A percentile compares a stretch with the other conserved stretches of the same genome.
These are phyloP conservation scores for Craspedostauros australis DNA, from an alignment of 108 stramenopile species.

Conservation along the genomic window DNA sequence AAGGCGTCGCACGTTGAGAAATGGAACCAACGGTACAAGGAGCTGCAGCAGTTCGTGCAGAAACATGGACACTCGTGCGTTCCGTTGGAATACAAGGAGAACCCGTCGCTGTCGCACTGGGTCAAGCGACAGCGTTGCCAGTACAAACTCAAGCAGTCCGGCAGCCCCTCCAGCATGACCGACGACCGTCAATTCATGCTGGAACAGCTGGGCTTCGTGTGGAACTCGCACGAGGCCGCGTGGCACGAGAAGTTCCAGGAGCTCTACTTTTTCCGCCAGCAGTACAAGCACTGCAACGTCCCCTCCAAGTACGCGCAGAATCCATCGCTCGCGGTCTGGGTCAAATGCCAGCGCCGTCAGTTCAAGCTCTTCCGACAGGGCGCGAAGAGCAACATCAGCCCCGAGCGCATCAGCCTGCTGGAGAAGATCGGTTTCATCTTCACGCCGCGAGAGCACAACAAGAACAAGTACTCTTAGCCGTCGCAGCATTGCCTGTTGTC, in stretches of 20 bases:
- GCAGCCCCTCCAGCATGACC: neutral
- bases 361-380: slow-evolving; percentile 42
- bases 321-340: slow-evolving; percentile 24
- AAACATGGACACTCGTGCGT: slow-evolving; percentile 32
- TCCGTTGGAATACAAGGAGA: slow-evolving; percentile 7
- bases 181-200: slow-evolving; percentile 3
- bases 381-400: slow-evolving; percentile 33
- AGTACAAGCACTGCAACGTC: slow-evolving; percentile 18
- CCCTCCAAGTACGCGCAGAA: slow-evolving; percentile 22
- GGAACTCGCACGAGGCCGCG: slow-evolving; percentile 19
- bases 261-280: slow-evolving; percentile 4
- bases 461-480: no score
- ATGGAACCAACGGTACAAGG: slow-evolving; percentile 28
- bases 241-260: slow-evolving; percentile 17
- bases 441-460: no score
- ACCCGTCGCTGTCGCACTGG: slow-evolving; percentile 7
- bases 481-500: no score
- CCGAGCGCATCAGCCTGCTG: slow-evolving; percentile 29
- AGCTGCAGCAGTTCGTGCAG: slow-evolving; percentile 26
- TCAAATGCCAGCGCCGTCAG: slow-evolving; percentile 37
- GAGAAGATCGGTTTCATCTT: slow-evolving; percentile 49
- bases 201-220: slow-evolving; percentile 24
- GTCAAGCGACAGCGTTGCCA: slow-evolving; percentile 14
- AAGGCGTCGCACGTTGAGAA: no score
- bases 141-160: slow-evolving; percentile 2